These are phyloP conservation scores for Luffa acutangula DNA, from an alignment of 306 rosid species.

Conservation along the genomic window DNA sequence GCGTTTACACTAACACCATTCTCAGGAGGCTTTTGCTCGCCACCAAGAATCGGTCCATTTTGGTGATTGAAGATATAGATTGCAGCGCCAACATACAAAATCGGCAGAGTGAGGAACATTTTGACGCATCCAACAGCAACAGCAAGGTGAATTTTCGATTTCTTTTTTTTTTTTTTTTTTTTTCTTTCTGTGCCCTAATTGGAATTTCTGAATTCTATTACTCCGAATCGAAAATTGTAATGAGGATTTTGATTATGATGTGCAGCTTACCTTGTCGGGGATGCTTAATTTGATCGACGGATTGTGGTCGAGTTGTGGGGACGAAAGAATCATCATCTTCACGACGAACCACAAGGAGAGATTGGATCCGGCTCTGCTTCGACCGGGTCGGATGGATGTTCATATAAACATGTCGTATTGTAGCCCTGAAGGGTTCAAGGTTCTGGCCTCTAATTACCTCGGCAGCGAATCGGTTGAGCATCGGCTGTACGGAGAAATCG, in stretches of 20 bases:
- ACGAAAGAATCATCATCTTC: constrained; percentile 45
- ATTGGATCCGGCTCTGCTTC: constrained; percentile 40
- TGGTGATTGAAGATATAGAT: constrained; percentile 2
- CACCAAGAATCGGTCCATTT: not conserved
- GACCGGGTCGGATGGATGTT: constrained; percentile 56
- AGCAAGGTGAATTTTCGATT: not conserved
- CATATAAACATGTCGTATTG: constrained; percentile 50
- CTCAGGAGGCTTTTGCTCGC: not conserved
- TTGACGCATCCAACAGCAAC: not conserved
- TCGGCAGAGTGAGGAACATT: not conserved
- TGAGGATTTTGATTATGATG: not conserved
- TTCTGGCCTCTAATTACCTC: constrained; percentile 34
- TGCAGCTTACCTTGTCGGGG: not conserved
- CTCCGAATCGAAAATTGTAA: not conserved
- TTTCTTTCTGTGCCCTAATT: too few species aligned
- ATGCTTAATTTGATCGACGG: constrained; percentile 21
- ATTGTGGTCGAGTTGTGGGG: constrained; percentile 54
- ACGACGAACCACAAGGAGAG: constrained; percentile 47
- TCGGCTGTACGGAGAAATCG: constrained; percentile 13
- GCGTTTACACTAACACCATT: not conserved
- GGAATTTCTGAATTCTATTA: not conserved
- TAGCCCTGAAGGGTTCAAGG: constrained; percentile 23
- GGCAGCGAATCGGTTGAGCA: constrained; percentile 15
- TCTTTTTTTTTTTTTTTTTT: not conserved
- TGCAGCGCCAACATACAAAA: not conserved